These are phyloP conservation scores for Aphelidium insulamus DNA, from an alignment of 371 early-diverging fungal genomes.

Conservation along the genomic window DNA sequence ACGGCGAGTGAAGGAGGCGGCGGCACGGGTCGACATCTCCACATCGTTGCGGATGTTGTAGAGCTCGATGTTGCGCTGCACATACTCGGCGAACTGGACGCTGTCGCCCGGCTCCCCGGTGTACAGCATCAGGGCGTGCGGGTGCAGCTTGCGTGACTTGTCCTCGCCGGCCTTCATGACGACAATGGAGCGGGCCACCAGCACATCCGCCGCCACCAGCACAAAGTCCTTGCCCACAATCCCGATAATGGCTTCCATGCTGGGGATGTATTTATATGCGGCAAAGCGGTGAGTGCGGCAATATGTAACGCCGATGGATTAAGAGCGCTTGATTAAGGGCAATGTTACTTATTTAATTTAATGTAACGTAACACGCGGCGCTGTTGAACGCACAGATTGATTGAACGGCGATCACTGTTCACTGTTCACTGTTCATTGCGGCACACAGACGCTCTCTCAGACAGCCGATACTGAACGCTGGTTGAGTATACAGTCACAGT, in stretches of 20 bases:
- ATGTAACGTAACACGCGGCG: no score
- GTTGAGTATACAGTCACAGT: no score
- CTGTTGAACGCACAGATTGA: no score
- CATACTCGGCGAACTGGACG: constrained; percentile 82
- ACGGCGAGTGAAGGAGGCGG: constrained; percentile 63
- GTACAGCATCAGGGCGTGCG: constrained; percentile 57
- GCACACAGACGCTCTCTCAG: no score
- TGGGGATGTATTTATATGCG: no score
- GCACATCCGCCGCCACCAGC: constrained; percentile 61
- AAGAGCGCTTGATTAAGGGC: no score
- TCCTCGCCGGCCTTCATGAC: constrained; percentile 77
- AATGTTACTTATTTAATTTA: no score
- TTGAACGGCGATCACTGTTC: no score
- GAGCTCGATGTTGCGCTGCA: constrained; percentile 76
- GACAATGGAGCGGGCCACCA: constrained; percentile 61
- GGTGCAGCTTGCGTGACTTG: constrained; percentile 60
- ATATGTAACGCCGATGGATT: no score
- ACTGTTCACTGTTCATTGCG: no score
- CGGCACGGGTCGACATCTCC: constrained; percentile 51
- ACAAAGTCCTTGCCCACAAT: constrained; percentile 87
- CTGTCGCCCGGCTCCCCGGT: constrained; percentile 89
- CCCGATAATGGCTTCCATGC: constrained; percentile 78
- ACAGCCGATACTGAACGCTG: no score
- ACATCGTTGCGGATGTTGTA: constrained; percentile 67
- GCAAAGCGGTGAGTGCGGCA: no score